phyloP scores from a whole-genome alignment of 2,329 filamentous ascomycete genomes.

The Neoascochyta sp. region DNA sequence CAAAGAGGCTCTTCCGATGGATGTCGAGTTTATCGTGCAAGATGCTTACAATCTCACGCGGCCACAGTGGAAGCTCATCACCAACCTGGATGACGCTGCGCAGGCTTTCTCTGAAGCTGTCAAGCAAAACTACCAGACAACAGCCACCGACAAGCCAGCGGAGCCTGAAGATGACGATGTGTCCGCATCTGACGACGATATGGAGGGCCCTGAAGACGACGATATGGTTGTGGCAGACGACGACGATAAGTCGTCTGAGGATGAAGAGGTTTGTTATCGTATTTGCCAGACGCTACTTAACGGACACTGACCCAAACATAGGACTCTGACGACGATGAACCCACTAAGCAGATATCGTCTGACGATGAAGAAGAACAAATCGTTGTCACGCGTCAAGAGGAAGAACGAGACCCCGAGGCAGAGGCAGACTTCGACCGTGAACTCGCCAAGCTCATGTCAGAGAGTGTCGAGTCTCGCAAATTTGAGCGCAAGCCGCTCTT shows the following conservation, averaged over 20 bases:
- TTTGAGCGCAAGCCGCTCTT: slow-evolving; percentile 93
- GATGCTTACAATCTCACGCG: slow-evolving; percentile 82
- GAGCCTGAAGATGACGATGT: slow-evolving; percentile 72
- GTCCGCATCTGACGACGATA: slow-evolving; percentile 71
- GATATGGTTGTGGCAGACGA: slow-evolving; percentile 46
- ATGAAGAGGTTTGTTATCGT: slow-evolving; percentile 47
- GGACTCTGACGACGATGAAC: slow-evolving; percentile 47
- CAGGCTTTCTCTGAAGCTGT: slow-evolving; percentile 84
- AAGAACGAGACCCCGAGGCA: slow-evolving; percentile 85
- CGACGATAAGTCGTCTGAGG: slow-evolving; percentile 53
- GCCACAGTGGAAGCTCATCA: slow-evolving; percentile 87
- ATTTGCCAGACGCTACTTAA: background rate
- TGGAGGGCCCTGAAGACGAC: slow-evolving; percentile 48
- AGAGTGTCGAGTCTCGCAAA: slow-evolving; percentile 91
- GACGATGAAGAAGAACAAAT: slow-evolving; percentile 83
- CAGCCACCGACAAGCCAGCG: slow-evolving; percentile 63
- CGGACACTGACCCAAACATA: slow-evolving; percentile 18
- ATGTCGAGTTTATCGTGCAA: slow-evolving; percentile 93
- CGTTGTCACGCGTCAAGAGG: slow-evolving; percentile 84
- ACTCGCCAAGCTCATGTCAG: slow-evolving; percentile 97
- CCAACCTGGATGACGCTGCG: slow-evolving; percentile 76
- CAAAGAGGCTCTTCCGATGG: slow-evolving; percentile 88
- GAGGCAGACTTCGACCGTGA: slow-evolving; percentile 98
- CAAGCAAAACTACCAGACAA: slow-evolving; percentile 79
- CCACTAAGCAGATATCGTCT: slow-evolving; percentile 52